Evolutionary conservation across 108 stramenopile genomes (phyloP).

Genomic region (Conticribra weissflogii): DNA sequence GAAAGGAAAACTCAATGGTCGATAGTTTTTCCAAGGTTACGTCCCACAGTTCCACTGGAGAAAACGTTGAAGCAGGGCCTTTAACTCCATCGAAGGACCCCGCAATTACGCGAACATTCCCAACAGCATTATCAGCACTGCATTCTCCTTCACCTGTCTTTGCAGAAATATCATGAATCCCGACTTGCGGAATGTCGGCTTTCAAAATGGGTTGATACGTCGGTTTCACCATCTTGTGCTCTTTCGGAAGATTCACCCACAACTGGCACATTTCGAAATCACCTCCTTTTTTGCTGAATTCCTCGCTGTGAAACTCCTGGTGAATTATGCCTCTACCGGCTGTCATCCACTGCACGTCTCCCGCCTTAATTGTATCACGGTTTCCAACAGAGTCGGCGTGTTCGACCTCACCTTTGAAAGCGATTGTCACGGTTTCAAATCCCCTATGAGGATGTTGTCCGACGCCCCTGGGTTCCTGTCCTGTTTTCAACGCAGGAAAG

Average conservation of each 20-base stretch:
- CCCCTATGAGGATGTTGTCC: slow-evolving; percentile 91
- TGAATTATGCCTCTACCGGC: slow-evolving; percentile 94
- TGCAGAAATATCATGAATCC: slow-evolving; percentile 36
- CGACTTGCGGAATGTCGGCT: slow-evolving; percentile 66
- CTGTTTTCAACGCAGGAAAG: slow-evolving; percentile 45
- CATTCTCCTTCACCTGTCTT: slow-evolving; percentile 23
- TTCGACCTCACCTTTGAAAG: slow-evolving; percentile 89
- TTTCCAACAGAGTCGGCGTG: slow-evolving; percentile 88
- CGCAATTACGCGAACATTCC: slow-evolving; percentile 75
- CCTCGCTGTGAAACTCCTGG: slow-evolving; percentile 78
- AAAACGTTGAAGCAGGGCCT: slow-evolving; percentile 77
- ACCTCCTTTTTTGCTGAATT: slow-evolving; percentile 70
- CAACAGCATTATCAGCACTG: slow-evolving; percentile 25
- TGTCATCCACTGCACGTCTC: slow-evolving; percentile 97
- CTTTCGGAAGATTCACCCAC: slow-evolving; percentile 88
- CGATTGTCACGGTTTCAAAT: slow-evolving; percentile 92
- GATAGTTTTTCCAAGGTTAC: slow-evolving; percentile 53
- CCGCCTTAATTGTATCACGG: slow-evolving; percentile 67
- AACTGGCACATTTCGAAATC: slow-evolving; percentile 85
- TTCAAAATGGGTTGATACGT: slow-evolving; percentile 74
- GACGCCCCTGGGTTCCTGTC: slow-evolving; percentile 60
- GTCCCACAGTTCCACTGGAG: slow-evolving; percentile 87
- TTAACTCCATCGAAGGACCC: slow-evolving; percentile 65
- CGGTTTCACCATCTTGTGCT: slow-evolving; percentile 89
- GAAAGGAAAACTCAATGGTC: slow-evolving; percentile 64